Conservation (phyloP, 192 early-diverging fungal species). For the Umbelopsis sp. region DNA sequence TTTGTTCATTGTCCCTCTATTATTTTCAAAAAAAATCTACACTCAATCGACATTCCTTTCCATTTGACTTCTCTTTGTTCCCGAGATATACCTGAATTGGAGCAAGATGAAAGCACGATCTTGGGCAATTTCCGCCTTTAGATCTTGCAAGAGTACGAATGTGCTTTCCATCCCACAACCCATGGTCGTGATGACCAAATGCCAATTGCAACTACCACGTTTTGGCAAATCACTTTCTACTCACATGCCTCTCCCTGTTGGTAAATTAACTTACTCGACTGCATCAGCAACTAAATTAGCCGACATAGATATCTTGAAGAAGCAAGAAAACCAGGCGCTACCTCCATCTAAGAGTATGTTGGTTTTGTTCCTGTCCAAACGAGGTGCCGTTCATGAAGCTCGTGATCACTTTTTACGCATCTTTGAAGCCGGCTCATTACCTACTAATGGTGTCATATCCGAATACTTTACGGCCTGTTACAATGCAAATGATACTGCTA, state of each 20-base stretch:
- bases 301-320: no score
- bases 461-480: not conserved
- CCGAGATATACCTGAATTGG: not conserved
- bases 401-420: not conserved
- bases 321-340: no score
- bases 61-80: not conserved
- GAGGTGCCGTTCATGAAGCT: not conserved
- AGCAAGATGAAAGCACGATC: conserved; percentile 10
- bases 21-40: not conserved
- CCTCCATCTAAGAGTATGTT: not conserved
- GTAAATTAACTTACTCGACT: no score
- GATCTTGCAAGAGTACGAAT: conserved; percentile 3
- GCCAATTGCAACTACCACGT: not conserved
- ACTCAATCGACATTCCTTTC: not conserved
- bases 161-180: not conserved
- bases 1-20: not conserved
- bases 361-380: not conserved
- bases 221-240: no score
- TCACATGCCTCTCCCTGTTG: no score
- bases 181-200: not conserved
- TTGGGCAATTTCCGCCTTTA: conserved; percentile 6
- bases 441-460: not conserved
- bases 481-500: not conserved
- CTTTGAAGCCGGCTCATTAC: not conserved
- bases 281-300: no score